These are phyloP conservation scores for Aegilops tauschii DNA, from an alignment of 176 grass and related monocot genomes.

Conservation along the genomic window DNA sequence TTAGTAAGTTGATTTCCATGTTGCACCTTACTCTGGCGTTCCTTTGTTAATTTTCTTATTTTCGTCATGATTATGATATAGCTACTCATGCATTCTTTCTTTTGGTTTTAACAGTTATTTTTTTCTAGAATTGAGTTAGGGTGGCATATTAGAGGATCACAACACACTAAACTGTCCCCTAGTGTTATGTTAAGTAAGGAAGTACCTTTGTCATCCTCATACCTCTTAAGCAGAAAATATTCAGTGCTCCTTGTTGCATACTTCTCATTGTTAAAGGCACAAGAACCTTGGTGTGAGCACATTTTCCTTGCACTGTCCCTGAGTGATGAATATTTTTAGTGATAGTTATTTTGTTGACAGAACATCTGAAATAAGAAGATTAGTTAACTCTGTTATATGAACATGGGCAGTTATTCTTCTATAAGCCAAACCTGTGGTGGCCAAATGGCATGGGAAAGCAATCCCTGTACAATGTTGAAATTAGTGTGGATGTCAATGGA, in stretches of 20 bases:
- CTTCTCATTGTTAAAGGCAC: background rate
- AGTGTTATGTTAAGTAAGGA: conserved; percentile 1
- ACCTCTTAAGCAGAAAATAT: conserved; percentile 6
- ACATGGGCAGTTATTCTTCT: conserved; percentile 79
- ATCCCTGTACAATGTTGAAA: conserved; percentile 75
- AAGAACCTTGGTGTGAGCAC: background rate
- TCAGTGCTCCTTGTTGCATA: background rate
- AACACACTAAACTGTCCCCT: background rate
- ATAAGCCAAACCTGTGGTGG: conserved; percentile 98
- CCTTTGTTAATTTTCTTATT: conserved; percentile 14
- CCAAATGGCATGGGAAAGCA: conserved; percentile 97
- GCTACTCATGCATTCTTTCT: background rate
- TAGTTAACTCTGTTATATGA: conserved; percentile 19
- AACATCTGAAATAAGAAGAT: background rate
- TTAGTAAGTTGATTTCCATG: conserved; percentile 7
- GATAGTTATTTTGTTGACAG: background rate
- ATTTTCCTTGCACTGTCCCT: background rate
- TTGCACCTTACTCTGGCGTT: conserved; percentile 3
- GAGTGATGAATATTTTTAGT: background rate
- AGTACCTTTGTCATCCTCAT: background rate
- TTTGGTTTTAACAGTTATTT: background rate
- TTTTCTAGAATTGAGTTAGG: background rate
- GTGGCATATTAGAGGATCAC: background rate
- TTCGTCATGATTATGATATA: background rate
- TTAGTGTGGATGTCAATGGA: conserved; percentile 80